These are phyloP conservation scores for Fusarium piperis DNA, from an alignment of 2,329 filamentous ascomycete species.

Conservation along the genomic window DNA sequence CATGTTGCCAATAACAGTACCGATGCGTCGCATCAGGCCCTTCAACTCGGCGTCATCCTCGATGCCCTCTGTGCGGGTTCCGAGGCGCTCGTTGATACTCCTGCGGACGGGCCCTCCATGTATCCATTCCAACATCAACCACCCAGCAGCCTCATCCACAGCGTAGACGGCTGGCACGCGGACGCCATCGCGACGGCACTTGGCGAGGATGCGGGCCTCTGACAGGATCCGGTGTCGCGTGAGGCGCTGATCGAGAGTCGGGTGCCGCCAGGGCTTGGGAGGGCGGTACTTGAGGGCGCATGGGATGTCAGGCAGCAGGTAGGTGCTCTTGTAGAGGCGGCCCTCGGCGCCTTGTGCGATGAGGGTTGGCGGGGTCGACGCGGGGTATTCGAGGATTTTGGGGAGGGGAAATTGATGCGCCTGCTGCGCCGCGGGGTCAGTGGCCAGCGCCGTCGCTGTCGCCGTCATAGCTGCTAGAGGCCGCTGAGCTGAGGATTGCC, in stretches of 20 bases:
- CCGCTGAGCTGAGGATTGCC: slow-evolving; percentile 6
- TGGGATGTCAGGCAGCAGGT: slow-evolving; percentile 72
- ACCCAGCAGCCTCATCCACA: slow-evolving; percentile 70
- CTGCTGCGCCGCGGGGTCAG: slow-evolving; percentile 36
- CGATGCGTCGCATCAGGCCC: slow-evolving; percentile 75
- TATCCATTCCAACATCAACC: slow-evolving; percentile 88
- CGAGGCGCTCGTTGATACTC: slow-evolving; percentile 75
- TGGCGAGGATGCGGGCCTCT: slow-evolving; percentile 85
- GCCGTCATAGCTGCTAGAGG: slow-evolving; percentile 2
- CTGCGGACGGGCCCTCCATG: slow-evolving; percentile 75
- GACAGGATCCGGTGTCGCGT: slow-evolving; percentile 88
- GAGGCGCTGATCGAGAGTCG: slow-evolving; percentile 84
- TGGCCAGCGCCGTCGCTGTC: slow-evolving; percentile 19
- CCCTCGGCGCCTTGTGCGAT: slow-evolving; percentile 96
- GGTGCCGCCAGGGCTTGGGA: slow-evolving; percentile 90
- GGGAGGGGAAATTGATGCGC: slow-evolving; percentile 63
- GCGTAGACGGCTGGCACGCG: slow-evolving; percentile 84
- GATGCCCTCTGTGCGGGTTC: slow-evolving; percentile 51
- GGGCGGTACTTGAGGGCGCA: slow-evolving; percentile 93
- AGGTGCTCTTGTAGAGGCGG: slow-evolving; percentile 88
- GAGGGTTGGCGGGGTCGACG: slow-evolving; percentile 69
- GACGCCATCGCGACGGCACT: slow-evolving; percentile 81
- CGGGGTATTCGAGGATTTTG: slow-evolving; percentile 70
- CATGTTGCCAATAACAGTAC: slow-evolving; percentile 75
- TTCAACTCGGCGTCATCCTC: slow-evolving; percentile 63